Percentiles rank a stretch among this genome's conserved stretches.
Evolutionary conservation across 495 filamentous ascomycete genomes (phyloP).

Genomic region (Lindgomyces ingoldianus): DNA sequence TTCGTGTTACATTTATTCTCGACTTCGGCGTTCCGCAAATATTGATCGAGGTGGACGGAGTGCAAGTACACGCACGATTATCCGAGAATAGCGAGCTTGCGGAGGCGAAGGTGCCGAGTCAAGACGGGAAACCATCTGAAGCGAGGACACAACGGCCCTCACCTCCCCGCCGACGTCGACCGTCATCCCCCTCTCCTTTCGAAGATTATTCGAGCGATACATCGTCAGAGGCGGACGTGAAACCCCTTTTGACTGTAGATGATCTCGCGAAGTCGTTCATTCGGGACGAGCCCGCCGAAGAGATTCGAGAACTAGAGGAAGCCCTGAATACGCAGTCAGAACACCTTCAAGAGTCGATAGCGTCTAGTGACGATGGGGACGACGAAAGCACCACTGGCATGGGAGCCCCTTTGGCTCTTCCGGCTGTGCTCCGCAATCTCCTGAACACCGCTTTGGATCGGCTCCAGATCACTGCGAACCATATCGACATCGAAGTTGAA

Average conservation of each 20-base stretch:
- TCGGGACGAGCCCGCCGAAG: conserved; percentile 71
- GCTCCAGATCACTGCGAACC: conserved; percentile 66
- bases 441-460: conserved; percentile 81
- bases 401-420: conserved; percentile 71
- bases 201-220: conserved; percentile 27
- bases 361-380: conserved; percentile 58
- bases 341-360: conserved; percentile 56
- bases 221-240: conserved; percentile 42
- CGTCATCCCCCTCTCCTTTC: neutral
- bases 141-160: neutral
- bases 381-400: conserved; percentile 67
- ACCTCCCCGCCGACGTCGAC: conserved; percentile 1
- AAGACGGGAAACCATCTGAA: neutral
- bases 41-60: conserved; percentile 71
- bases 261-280: conserved; percentile 88
- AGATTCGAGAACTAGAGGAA: conserved; percentile 74
- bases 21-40: conserved; percentile 81
- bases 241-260: conserved; percentile 70
- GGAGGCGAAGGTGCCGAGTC: conserved; percentile 21
- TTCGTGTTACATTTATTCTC: conserved; percentile 77
- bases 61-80: conserved; percentile 63
- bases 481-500: conserved; percentile 51
- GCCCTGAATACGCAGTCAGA: conserved; percentile 69
- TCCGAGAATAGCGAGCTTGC: conserved; percentile 13
- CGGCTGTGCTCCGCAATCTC: conserved; percentile 78